Evolutionary conservation across 371 early-diverging fungal genomes (phyloP), one percentile per base, ranked within the genome.

Genomic region (Syncephalis fuscata): DNA sequence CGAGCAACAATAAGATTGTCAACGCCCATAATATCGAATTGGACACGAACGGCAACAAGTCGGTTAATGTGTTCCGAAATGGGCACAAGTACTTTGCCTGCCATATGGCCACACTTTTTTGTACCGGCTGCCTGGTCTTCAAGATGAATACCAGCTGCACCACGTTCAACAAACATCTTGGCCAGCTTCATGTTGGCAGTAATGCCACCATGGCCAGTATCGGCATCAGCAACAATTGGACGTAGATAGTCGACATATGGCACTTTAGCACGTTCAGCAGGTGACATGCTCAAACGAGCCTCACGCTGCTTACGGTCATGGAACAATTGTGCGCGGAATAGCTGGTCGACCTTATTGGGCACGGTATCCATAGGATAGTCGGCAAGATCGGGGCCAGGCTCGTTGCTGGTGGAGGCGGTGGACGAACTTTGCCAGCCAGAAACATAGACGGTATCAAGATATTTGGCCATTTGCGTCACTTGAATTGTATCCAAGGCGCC

Each of bases 51-150:
- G 54, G 95, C 95, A 22, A 93, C 82, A 46, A 97, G 69, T 46
- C 98, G 86, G 74, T 88, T 92, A 70, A 95, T 93, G 71, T 97
- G 98, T 62, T 97, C 95, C 17, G 81, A 76, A 44, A 90, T 87
- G 25, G 98, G 93, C 9, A 97, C 98, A 22, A 97, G 68, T 20
- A 97, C 98, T 66, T 97, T 97, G 54, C 97, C 97, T 44, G 93
- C 95, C 93, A 97, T 92, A 69, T 97, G 98, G 17, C 98, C 95
- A 66, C 98, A 97, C 76, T 97, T 97, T 63, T 97, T 97, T 54
- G 92, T 92, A 49, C 86, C 83, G 14, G 95, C 83, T 46, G 88
- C 83, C 65, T 87, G 88, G 66, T 97, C 98, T 65, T 97, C 98
- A 46, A 94, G 68, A 59, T 90, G 90, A 57, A 90, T 77, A 53